phyloP scores from a whole-genome alignment of 768 basidiomycete genomes.

The Harrya chromipes region DNA sequence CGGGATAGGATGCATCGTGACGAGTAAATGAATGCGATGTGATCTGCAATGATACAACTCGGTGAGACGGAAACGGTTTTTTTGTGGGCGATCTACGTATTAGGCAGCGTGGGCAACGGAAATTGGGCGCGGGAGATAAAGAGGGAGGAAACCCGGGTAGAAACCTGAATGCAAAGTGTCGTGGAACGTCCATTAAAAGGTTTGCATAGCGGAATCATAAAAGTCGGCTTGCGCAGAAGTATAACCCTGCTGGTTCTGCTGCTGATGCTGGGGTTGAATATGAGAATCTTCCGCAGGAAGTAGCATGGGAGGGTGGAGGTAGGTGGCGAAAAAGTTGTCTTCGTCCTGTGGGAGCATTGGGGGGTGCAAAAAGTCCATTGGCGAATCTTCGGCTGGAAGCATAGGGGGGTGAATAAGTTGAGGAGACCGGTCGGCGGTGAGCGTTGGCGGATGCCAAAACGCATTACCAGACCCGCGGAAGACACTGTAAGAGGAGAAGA shows the following conservation, averaged over 20 bases:
- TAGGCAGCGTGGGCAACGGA: neutral
- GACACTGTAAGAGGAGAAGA: conserved; percentile 52
- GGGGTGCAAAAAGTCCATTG: conserved; percentile 72
- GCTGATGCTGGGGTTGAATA: conserved; percentile 21
- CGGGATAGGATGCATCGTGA: conserved; percentile 3
- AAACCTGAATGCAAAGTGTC: conserved; percentile 1
- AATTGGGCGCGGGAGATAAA: neutral
- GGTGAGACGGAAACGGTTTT: conserved; percentile 5
- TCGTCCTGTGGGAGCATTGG: conserved; percentile 63
- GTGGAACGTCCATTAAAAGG: conserved; percentile 21
- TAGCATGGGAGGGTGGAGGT: conserved; percentile 56
- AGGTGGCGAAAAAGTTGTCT: conserved; percentile 53
- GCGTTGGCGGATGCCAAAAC: conserved; percentile 80
- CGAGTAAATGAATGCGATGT: conserved; percentile 3
- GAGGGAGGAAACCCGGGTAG: conserved; percentile 2
- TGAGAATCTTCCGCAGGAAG: conserved; percentile 38
- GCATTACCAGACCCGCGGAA: conserved; percentile 53
- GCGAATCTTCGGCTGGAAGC: conserved; percentile 59
- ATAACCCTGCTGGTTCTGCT: conserved; percentile 20
- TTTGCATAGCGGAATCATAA: conserved; percentile 37
- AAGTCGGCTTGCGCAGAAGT: conserved; percentile 25
- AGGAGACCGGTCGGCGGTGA: conserved; percentile 55
- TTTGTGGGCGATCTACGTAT: conserved; percentile 18
- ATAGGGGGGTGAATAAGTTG: conserved; percentile 67
- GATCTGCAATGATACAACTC: conserved; percentile 20